phyloP scores from a whole-genome alignment of 768 basidiomycete species.

The Boletellus emodensis region DNA sequence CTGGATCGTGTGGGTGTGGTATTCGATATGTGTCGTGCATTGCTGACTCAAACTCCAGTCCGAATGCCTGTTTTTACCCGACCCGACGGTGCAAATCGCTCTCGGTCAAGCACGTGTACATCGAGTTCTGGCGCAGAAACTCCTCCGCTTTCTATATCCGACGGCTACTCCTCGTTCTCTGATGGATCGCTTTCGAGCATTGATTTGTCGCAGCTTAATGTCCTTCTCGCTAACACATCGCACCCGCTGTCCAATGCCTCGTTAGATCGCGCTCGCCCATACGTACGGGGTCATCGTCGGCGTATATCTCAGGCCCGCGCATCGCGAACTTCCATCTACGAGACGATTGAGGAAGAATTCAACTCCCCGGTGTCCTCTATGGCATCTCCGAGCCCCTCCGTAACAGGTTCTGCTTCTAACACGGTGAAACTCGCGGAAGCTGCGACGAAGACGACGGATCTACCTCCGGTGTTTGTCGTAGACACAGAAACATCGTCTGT shows the following conservation, averaged over 20 bases:
- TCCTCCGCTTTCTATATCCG: conserved; percentile 65
- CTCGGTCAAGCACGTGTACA: conserved; percentile 68
- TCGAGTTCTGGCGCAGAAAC: conserved; percentile 66
- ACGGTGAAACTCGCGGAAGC: conserved; percentile 18
- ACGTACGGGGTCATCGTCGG: conserved; percentile 58
- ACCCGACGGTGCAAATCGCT: conserved; percentile 45
- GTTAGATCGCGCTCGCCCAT: conserved; percentile 37
- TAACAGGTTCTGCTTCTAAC: conserved; percentile 27
- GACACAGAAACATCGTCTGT: conserved; percentile 52
- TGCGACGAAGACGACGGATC: conserved; percentile 26
- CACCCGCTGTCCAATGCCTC: conserved; percentile 45
- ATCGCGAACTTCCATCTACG: conserved; percentile 68
- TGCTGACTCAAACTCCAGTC: conserved; percentile 30
- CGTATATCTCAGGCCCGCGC: conserved; percentile 61
- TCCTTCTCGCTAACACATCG: conserved; percentile 51
- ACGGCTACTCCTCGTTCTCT: conserved; percentile 60
- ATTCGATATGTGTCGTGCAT: not conserved
- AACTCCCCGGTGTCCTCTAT: conserved; percentile 30
- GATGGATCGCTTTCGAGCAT: conserved; percentile 77
- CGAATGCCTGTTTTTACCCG: conserved; percentile 59
- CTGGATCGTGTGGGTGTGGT: conserved; percentile 45
- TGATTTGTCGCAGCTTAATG: conserved; percentile 60
- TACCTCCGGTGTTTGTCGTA: conserved; percentile 48
- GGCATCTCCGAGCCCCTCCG: conserved; percentile 22
- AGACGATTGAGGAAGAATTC: conserved; percentile 74